Conservation (phyloP, 306 rosid species). For the Trifolium repens region DNA sequence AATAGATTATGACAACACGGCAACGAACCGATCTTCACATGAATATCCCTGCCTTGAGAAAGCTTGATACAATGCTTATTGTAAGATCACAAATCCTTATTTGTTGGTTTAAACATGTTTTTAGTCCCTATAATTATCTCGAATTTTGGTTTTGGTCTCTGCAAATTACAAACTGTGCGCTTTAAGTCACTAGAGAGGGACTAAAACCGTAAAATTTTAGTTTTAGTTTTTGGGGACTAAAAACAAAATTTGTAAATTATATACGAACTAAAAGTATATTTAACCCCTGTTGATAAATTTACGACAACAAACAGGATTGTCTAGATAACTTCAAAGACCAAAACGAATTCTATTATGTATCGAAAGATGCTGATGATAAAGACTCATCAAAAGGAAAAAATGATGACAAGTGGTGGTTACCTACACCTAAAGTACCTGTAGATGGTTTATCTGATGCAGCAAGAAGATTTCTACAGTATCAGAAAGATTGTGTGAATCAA, state of each 20-base stretch:
- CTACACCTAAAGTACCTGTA: constrained; percentile 78
- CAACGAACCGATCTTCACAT: constrained; percentile 93
- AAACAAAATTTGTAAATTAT: neutral
- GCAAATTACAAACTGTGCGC: neutral
- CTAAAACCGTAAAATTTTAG: no score
- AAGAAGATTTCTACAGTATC: constrained; percentile 88
- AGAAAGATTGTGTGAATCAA: constrained; percentile 96
- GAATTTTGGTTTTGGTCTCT: neutral
- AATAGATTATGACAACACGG: constrained; percentile 90
- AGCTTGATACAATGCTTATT: constrained; percentile 88
- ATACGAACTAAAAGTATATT: neutral
- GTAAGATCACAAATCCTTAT: constrained; percentile 54
- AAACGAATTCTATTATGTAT: constrained; percentile 76
- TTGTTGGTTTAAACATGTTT: neutral
- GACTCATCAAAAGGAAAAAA: constrained; percentile 59
- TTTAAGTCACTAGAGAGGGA: neutral
- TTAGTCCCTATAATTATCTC: neutral
- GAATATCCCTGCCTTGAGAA: constrained; percentile 92
- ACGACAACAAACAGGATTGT: constrained; percentile 67
- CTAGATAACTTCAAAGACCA: constrained; percentile 80
- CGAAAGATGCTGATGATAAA: constrained; percentile 63
- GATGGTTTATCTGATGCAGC: constrained; percentile 80
- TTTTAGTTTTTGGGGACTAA: neutral
- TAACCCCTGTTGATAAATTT: neutral
- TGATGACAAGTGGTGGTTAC: constrained; percentile 98